phyloP scores from a whole-genome alignment of 441 rosid genomes.

The Croton setiger region DNA sequence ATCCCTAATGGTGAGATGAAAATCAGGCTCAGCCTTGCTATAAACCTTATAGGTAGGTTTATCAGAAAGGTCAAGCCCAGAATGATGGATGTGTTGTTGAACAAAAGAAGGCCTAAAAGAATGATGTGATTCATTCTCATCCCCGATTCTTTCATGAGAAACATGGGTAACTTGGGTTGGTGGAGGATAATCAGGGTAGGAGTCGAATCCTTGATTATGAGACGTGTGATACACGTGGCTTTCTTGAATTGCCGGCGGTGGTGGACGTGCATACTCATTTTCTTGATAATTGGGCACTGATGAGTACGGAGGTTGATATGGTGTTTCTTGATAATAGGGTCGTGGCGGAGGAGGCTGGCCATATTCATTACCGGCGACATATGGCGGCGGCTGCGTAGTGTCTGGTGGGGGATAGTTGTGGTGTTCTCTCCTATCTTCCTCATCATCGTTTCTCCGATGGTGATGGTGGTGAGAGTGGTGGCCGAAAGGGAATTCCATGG shows the following conservation, averaged over 20 bases:
- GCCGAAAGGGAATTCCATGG: constrained; percentile 52
- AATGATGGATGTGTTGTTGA: constrained; percentile 30
- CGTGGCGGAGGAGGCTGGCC: constrained; percentile 33
- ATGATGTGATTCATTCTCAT: constrained; percentile 26
- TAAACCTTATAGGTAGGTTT: constrained; percentile 54
- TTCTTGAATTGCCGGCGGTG: constrained; percentile 30
- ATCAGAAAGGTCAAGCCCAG: constrained; percentile 33
- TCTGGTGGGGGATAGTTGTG: constrained; percentile 19
- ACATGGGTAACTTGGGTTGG: constrained; percentile 40
- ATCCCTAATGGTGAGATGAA: constrained; percentile 54
- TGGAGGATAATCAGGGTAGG: constrained; percentile 23
- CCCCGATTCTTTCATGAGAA: constrained; percentile 31
- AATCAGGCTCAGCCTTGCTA: constrained; percentile 61
- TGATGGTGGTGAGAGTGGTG: constrained; percentile 30
- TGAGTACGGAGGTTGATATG: constrained; percentile 30
- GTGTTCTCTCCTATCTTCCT: constrained; percentile 20
- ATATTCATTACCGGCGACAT: constrained; percentile 9
- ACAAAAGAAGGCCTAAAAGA: constrained; percentile 35
- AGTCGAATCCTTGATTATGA: constrained; percentile 7
- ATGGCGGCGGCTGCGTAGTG: constrained; percentile 23
- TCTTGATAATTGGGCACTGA: constrained; percentile 15
- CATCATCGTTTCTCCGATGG: constrained; percentile 28
- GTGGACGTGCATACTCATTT: constrained; percentile 21
- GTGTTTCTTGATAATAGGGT: constrained; percentile 10
- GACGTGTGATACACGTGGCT: constrained; percentile 37